Evolutionary conservation across 495 filamentous ascomycete species (phyloP), one percentile per base, ranked within the genome.

Genomic region (Aspergillus nidulans): DNA sequence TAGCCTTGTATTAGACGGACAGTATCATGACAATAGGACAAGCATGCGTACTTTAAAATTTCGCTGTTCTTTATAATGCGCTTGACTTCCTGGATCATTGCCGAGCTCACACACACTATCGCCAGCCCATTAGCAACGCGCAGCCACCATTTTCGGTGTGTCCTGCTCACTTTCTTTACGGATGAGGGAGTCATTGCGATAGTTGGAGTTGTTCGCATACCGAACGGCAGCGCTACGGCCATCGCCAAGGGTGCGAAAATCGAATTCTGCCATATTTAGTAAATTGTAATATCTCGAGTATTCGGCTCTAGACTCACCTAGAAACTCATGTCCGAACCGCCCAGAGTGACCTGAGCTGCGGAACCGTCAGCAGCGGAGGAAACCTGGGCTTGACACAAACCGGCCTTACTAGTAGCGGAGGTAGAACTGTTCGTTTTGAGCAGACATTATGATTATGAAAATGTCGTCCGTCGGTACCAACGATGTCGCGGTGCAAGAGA

Each of bases 161-260:
- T 47, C n/a, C n/a, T 38, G 79, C 92, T 64, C 79, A 97, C 94
- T 97, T 78, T 97, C 95, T 91, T 97, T 99, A 58, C 95, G 88
- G 66, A 99, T 97, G 61, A 99, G 75, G 57, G 91, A 96, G 73
- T 99, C 95, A 76, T 97, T 97, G 59, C 95, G 86, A 74, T 99
- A 99, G 73, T 97, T 99, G 48, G 94, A 97, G 72, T 99, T 99
- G 77, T 99, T 99, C 39, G 95, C 95, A 72, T 99, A 99, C 64
- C 95, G 87, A 12, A 92, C 91, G 44, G 90, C 89, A 38, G 95
- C 94, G 66, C 92, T 96, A 40, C 89, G 84, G n/a, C 95, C 95
- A 69, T 99, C 95, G 30, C 89, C 89, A 28, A 97, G 80, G 23
- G 89, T 88, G 45, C 94, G 86, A 65, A 99, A 91, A 71, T 99